A percentile compares a stretch with the other conserved stretches of the same genome.
phyloP scores from a whole-genome alignment of 2,329 filamentous ascomycete genomes.

The Exophiala xenobiotica region DNA sequence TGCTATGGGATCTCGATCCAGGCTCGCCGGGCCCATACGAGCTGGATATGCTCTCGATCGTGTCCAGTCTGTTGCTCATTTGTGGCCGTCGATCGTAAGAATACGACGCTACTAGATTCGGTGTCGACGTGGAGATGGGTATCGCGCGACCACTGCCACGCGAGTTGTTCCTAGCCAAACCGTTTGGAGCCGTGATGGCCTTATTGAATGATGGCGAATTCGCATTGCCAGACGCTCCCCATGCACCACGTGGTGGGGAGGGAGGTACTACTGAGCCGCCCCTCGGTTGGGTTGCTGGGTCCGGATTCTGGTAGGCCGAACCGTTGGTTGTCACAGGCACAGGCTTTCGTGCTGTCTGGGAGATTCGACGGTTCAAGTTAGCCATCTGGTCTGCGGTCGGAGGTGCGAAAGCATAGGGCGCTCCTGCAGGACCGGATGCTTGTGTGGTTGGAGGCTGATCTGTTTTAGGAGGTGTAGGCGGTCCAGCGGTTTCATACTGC shows the following conservation, averaged over 20 bases:
- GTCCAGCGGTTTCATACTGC: constrained; percentile 3
- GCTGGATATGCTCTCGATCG: constrained; percentile 25
- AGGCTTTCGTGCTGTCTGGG: constrained; percentile 13
- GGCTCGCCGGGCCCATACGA: constrained; percentile 16
- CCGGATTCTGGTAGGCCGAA: neutral
- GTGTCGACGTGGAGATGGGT: constrained; percentile 25
- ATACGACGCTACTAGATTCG: constrained; percentile 23
- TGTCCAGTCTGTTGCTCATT: constrained; percentile 25
- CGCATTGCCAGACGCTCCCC: constrained; percentile 24
- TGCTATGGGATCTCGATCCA: constrained; percentile 14
- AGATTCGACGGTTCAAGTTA: constrained; percentile 23
- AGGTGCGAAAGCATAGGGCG: constrained; percentile 8
- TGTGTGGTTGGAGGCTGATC: neutral
- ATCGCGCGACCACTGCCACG: constrained; percentile 23
- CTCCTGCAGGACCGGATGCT: neutral
- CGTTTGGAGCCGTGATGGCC: constrained; percentile 22
- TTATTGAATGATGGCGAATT: constrained; percentile 25
- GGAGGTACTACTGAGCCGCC: constrained; percentile 11
- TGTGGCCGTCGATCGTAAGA: constrained; percentile 15
- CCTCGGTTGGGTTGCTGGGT: constrained; percentile 5
- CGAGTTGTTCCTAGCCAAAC: constrained; percentile 23
- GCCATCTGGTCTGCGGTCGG: constrained; percentile 26
- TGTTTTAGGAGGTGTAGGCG: neutral
- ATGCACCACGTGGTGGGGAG: constrained; percentile 22
- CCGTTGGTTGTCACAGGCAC: constrained; percentile 12